Base-by-base conservation (phyloP, 306 rosid species). In the Gillenia trifoliata region DNA sequence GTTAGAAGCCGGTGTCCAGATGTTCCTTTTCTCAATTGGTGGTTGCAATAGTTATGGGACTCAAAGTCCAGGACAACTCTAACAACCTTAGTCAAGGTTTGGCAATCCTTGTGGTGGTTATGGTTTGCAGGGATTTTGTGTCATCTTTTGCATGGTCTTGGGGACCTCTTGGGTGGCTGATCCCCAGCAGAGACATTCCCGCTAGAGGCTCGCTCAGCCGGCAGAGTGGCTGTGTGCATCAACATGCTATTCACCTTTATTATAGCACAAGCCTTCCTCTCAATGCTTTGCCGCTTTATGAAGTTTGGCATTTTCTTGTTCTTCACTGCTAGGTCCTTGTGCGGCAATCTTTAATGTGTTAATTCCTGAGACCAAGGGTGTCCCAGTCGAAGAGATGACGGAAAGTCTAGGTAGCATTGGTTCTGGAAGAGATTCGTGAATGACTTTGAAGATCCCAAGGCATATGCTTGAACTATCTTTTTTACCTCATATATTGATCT, bases 281-380 rank as follows among this genome's bases (percentile, higher is more conserved):
- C 50, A 0, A 43, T 57, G 64, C 64, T 25, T 25, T 57, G 64
- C 31, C 34, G 40, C n/a, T n/a, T n/a, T 4, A 4, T 89, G 71
- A 89, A 84, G 82, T 89, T 3, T 19, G 90, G 81, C 3, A 88
- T 88, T 30, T 82, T 86, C 87, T 23, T 80, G 47, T 88, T 86
- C 73, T 86, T 88, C 81, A 80, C 83, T 0, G 79, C 43, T 5
- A 93, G 94, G 88, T 87, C 12, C 64, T 87, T 4, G 20, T 89
- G 89, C 90, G 98, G 83, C 87, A 2, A 0, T 62, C 10, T 85
- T 87, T 20, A 89, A 83, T 3, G 13, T 89, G 29, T 89, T 91
- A n/a, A 50, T 93, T 11, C 98, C 97, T 0, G 91, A 89, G 78
- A 89, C 89, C 2, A 89, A 86, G 75, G 78, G 77, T 11, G 4